These are phyloP conservation scores for Gliomastix tumulicola DNA, from an alignment of 2,329 filamentous ascomycete genomes.

Conservation along the genomic window DNA sequence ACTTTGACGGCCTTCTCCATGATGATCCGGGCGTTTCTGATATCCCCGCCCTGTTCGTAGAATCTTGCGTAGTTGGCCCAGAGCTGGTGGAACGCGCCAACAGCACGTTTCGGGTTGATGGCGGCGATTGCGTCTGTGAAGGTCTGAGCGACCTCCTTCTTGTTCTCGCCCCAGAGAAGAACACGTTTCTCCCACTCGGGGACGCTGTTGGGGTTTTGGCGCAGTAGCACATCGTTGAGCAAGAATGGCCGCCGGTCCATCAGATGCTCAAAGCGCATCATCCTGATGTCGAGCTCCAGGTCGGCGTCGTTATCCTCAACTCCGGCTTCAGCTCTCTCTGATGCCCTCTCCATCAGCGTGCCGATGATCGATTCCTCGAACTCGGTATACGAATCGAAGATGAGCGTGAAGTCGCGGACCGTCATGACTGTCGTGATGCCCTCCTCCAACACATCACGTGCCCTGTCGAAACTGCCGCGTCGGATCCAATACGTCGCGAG, in stretches of 20 bases:
- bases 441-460: constrained; percentile 90
- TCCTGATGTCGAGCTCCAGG: constrained; percentile 89
- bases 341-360: constrained; percentile 82
- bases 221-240: constrained; percentile 87
- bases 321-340: constrained; percentile 70
- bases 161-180: constrained; percentile 92
- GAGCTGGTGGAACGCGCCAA: constrained; percentile 87
- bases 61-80: constrained; percentile 98
- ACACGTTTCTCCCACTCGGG: constrained; percentile 96
- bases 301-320: constrained; percentile 76
- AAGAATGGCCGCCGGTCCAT: constrained; percentile 97
- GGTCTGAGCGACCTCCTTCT: constrained; percentile 82
- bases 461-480: constrained; percentile 84
- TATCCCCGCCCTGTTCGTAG: constrained; percentile 81
- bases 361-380: constrained; percentile 96
- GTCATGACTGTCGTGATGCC: constrained; percentile 98
- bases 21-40: constrained; percentile 81
- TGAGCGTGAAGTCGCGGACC: constrained; percentile 90
- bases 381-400: constrained; percentile 94
- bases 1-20: constrained; percentile 98
- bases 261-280: constrained; percentile 96
- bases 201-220: constrained; percentile 95
- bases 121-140: constrained; percentile 92
- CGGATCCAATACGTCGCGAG: constrained; percentile 96
- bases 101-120: constrained; percentile 88